These are phyloP conservation scores for Phytopythium mirpurense DNA, from an alignment of 352 stramenopile species.

Conservation along the genomic window DNA sequence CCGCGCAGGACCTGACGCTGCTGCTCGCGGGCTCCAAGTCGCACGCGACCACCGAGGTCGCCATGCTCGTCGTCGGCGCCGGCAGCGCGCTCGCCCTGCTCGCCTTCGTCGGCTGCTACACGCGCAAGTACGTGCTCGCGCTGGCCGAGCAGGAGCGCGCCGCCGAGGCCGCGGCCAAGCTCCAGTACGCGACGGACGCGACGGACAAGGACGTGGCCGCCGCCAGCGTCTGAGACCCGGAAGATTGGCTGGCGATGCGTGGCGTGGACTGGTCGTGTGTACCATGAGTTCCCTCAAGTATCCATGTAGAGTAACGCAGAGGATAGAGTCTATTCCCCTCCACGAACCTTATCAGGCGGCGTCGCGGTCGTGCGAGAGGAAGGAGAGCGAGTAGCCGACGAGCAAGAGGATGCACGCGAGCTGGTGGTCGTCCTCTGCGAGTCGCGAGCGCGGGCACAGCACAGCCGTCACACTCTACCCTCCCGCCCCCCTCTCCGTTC, in stretches of 20 bases:
- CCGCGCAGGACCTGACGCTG: slow-evolving; percentile 49
- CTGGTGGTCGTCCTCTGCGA: slow-evolving; percentile 29
- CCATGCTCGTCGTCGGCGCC: slow-evolving; percentile 50
- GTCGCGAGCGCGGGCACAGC: no score
- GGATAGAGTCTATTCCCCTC: no score
- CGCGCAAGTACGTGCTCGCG: slow-evolving; percentile 58
- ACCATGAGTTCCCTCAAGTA: no score
- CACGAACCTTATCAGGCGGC: no score
- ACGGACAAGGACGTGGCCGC: background rate
- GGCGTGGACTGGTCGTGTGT: no score
- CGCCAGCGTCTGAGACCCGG: background rate
- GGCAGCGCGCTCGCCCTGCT: slow-evolving; percentile 52
- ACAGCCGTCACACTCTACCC: no score
- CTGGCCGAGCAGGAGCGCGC: slow-evolving; percentile 46
- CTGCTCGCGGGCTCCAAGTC: slow-evolving; percentile 36
- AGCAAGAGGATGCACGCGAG: slow-evolving; percentile 44
- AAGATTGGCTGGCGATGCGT: no score
- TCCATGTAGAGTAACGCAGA: background rate
- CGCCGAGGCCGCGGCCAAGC: background rate
- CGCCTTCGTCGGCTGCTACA: slow-evolving; percentile 58
- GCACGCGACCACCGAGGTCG: slow-evolving; percentile 42
- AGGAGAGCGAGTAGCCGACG: slow-evolving; percentile 51
- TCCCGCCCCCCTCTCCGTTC: no score
- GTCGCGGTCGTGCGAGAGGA: slow-evolving; percentile 36
- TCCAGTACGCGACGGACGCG: background rate